phyloP scores from a whole-genome alignment of 331 rosid genomes.

The Pyracantha coccinea region DNA sequence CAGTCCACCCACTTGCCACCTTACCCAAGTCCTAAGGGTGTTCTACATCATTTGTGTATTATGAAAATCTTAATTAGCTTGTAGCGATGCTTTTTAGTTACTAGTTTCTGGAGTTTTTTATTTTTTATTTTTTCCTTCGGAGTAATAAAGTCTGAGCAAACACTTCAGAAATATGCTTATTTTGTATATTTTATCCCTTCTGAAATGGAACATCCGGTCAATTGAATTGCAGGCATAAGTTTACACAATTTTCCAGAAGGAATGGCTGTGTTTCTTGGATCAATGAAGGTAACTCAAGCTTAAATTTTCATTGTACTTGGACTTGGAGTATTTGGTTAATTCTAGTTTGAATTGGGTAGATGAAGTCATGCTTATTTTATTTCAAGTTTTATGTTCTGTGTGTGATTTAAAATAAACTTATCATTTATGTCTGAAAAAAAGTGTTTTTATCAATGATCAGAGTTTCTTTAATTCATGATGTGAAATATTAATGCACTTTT shows the following conservation, averaged over 20 bases:
- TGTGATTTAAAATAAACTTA: neutral
- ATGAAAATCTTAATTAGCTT: neutral
- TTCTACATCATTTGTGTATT: neutral
- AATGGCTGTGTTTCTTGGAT: constrained; percentile 99
- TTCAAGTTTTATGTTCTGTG: neutral
- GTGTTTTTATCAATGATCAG: neutral
- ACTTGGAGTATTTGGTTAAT: constrained; percentile 3
- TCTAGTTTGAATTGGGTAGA: neutral
- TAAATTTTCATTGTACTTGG: neutral
- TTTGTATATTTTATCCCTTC: neutral
- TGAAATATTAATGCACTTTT: neutral
- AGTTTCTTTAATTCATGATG: neutral
- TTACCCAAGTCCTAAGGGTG: neutral
- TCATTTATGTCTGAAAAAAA: neutral
- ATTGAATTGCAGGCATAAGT: constrained; percentile 68
- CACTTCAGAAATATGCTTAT: neutral
- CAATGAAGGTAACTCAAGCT: constrained; percentile 58
- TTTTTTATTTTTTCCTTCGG: neutral
- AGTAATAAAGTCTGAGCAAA: neutral
- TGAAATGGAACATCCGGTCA: neutral
- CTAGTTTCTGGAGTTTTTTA: neutral
- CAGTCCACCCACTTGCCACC: neutral
- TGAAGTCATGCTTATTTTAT: constrained; percentile 7
- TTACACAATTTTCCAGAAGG: constrained; percentile 99
- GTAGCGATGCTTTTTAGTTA: neutral